These are phyloP conservation scores for Kodamaea kaohsiungensis DNA, from an alignment of 805 yeast genomes.

Conservation along the genomic window DNA sequence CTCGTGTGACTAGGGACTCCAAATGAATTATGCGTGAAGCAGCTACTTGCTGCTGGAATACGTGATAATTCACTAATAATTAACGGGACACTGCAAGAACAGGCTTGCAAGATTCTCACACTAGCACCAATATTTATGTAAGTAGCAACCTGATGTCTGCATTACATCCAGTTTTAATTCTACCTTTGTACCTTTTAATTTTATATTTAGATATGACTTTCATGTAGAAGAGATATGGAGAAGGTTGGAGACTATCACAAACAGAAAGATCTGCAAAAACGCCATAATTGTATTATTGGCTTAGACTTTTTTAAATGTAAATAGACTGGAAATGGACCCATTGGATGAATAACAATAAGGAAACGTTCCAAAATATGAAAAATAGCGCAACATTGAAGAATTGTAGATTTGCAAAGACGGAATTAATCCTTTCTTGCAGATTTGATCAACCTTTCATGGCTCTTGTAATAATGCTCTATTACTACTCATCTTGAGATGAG, in stretches of 20 bases:
- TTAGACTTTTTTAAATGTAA: too few relatives aligned
- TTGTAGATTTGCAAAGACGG: too few relatives aligned
- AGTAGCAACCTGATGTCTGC: background rate
- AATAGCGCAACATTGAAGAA: too few relatives aligned
- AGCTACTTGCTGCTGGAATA: background rate
- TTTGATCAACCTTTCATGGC: too few relatives aligned
- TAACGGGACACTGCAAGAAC: background rate
- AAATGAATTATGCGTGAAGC: background rate
- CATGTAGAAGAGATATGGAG: background rate
- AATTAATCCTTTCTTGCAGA: too few relatives aligned
- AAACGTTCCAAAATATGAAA: too few relatives aligned
- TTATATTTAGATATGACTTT: background rate
- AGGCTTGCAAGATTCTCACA: background rate
- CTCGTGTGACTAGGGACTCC: background rate
- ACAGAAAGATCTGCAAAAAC: background rate
- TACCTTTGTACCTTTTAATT: background rate
- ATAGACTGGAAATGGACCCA: too few relatives aligned
- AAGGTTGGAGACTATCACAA: background rate
- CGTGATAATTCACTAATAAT: background rate
- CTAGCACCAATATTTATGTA: background rate
- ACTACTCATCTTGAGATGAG: too few relatives aligned
- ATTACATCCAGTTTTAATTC: slow-evolving; percentile 1
- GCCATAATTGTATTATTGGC: background rate
- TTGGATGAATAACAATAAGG: too few relatives aligned
- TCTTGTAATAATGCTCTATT: too few relatives aligned